Evolutionary conservation across 352 stramenopile genomes (phyloP).

Genomic region (Globisporangium heterothallicum): DNA sequence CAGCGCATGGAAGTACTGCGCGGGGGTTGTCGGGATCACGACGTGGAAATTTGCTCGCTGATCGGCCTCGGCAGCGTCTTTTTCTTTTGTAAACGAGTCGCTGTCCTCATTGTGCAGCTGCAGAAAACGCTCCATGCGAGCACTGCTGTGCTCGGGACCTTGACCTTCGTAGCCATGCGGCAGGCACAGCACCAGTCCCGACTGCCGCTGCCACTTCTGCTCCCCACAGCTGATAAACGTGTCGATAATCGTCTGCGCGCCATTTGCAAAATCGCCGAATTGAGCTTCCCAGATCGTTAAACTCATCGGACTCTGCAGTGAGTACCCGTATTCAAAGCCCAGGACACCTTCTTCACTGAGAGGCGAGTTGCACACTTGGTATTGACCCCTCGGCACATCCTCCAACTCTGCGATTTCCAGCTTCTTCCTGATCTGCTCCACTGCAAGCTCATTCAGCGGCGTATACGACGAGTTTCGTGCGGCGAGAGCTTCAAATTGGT

Average conservation of each 20-base stretch:
- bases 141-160: constrained; percentile 80
- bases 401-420: constrained; percentile 37
- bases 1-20: constrained; percentile 96
- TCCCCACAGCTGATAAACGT: constrained; percentile 81
- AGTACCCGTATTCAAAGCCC: constrained; percentile 88
- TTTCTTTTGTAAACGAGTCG: constrained; percentile 46
- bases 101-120: constrained; percentile 75
- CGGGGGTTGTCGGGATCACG: constrained; percentile 79
- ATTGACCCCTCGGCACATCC: constrained; percentile 32
- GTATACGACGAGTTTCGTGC: constrained; percentile 89
- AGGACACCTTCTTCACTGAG: constrained; percentile 82
- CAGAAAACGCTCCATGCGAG: constrained; percentile 81
- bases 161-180: constrained; percentile 86
- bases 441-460: constrained; percentile 87
- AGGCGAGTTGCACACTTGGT: constrained; percentile 79
- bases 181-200: constrained; percentile 69
- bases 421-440: constrained; percentile 37
- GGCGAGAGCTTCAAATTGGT: constrained; percentile 76
- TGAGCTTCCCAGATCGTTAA: constrained; percentile 92
- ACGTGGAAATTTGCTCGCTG: constrained; percentile 72
- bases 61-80: constrained; percentile 33
- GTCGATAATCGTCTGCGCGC: constrained; percentile 86
- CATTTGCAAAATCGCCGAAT: constrained; percentile 88
- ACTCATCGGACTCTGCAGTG: constrained; percentile 58
- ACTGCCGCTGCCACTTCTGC: constrained; percentile 90